A percentile compares a stretch with the other conserved stretches of the same genome.
phyloP scores from a whole-genome alignment of 140 eudicot species.

The Stevia rebaudiana region DNA sequence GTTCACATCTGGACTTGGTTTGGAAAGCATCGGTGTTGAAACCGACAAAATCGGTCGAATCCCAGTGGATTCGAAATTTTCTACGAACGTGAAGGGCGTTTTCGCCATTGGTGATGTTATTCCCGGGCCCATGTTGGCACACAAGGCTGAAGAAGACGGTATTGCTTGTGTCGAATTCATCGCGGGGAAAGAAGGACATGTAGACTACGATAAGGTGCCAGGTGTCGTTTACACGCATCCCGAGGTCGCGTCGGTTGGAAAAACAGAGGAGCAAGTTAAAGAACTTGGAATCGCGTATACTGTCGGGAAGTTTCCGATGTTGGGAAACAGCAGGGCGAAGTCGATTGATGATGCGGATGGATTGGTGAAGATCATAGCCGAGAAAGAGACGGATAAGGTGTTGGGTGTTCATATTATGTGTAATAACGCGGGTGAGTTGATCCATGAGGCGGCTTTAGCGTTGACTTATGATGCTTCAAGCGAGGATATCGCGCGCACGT shows the following conservation, averaged over 20 bases:
- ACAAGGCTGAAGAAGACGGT: constrained; percentile 16
- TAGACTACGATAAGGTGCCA: constrained; percentile 10
- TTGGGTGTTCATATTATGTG: constrained; percentile 10
- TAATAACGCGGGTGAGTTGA: not conserved
- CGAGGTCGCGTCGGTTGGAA: constrained; percentile 6
- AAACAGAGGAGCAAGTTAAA: constrained; percentile 13
- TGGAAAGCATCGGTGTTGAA: constrained; percentile 63
- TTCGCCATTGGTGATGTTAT: constrained; percentile 13
- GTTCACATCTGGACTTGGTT: constrained; percentile 59
- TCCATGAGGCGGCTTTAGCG: constrained; percentile 7
- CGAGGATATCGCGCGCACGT: constrained; percentile 11
- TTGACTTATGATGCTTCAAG: constrained; percentile 7
- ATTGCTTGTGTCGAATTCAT: constrained; percentile 12
- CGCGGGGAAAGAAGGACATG: constrained; percentile 11
- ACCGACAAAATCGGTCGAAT: constrained; percentile 50
- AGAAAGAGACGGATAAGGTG: constrained; percentile 9
- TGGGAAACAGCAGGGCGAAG: constrained; percentile 16
- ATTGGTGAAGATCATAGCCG: constrained; percentile 13
- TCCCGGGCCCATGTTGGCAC: constrained; percentile 11
- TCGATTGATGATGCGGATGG: constrained; percentile 15
- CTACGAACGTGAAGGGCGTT: constrained; percentile 1
- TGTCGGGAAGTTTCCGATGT: constrained; percentile 10
- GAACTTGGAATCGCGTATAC: not conserved
- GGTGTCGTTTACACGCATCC: constrained; percentile 12
- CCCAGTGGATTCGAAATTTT: constrained; percentile 6